Conservation (phyloP, 2,329 filamentous ascomycete genomes). For the Daldinia sp. region DNA sequence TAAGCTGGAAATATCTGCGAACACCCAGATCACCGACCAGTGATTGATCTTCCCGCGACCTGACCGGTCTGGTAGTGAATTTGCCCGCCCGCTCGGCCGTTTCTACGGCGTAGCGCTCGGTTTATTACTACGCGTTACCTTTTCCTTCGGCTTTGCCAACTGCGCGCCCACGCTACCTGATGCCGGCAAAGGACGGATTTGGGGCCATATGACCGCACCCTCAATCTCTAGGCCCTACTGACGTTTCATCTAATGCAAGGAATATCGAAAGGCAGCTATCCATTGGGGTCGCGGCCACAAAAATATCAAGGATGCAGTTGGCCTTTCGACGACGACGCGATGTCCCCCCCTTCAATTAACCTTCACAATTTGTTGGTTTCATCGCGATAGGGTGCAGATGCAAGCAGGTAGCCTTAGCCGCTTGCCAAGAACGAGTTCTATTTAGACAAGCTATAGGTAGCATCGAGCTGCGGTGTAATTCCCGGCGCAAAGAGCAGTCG, state of each 20-base stretch:
- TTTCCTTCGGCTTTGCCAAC: constrained; percentile 24
- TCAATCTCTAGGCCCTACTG: constrained; percentile 37
- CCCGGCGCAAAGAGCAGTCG: constrained; percentile 38
- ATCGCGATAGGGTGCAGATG: constrained; percentile 39
- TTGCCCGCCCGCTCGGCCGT: constrained; percentile 33
- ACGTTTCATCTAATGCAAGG: constrained; percentile 45
- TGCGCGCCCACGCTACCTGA: constrained; percentile 26
- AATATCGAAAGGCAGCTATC: constrained; percentile 30
- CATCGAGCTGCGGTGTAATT: constrained; percentile 42
- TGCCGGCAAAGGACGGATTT: constrained; percentile 40
- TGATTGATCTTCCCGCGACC: constrained; percentile 25
- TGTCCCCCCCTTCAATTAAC: constrained; percentile 13
- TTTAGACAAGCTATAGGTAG: constrained; percentile 22
- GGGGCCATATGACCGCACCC: constrained; percentile 38
- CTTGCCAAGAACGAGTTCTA: constrained; percentile 36
- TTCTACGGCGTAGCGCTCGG: constrained; percentile 33
- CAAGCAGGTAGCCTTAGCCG: constrained; percentile 41
- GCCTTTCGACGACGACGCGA: constrained; percentile 30
- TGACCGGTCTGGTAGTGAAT: constrained; percentile 12
- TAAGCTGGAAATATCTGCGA: constrained; percentile 27
- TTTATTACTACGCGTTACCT: constrained; percentile 34
- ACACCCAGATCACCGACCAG: constrained; percentile 21
- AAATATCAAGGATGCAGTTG: constrained; percentile 39
- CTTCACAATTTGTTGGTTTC: constrained; percentile 26
- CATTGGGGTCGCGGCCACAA: constrained; percentile 26